phyloP scores from a whole-genome alignment of 2,329 filamentous ascomycete species.

The Sporothrix curviconia region DNA sequence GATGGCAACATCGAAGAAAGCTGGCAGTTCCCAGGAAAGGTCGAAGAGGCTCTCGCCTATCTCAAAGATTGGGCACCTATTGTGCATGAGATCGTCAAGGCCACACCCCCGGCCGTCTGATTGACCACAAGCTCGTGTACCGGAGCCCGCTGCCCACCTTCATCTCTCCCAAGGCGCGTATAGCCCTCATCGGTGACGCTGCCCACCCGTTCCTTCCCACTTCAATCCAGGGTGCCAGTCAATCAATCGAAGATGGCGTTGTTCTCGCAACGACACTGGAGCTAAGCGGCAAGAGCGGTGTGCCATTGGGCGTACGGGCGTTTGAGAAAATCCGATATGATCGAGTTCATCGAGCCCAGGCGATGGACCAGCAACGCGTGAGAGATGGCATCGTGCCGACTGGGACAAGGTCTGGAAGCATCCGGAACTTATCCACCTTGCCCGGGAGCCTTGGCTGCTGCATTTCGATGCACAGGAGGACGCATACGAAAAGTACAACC shows the following conservation, averaged over 20 bases:
- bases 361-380: constrained; percentile 39
- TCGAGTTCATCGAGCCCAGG: constrained; percentile 40
- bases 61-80: constrained; percentile 35
- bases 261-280: constrained; percentile 31
- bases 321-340: constrained; percentile 42
- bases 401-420: constrained; percentile 40
- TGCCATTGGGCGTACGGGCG: constrained; percentile 35
- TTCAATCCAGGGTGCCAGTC: constrained; percentile 34
- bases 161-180: constrained; percentile 28
- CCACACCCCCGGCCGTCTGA: constrained; percentile 21
- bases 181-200: constrained; percentile 34
- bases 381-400: constrained; percentile 47
- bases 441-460: constrained; percentile 43
- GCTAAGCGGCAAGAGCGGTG: constrained; percentile 26
- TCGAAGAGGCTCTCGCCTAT: constrained; percentile 37
- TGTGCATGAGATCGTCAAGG: constrained; percentile 36
- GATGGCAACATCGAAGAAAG: constrained; percentile 41
- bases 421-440: constrained; percentile 37
- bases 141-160: constrained; percentile 27
- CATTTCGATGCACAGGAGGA: constrained; percentile 43
- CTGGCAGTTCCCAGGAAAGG: constrained; percentile 38
- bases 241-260: constrained; percentile 35
- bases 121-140: constrained; percentile 35
- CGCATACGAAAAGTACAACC: constrained; percentile 28
- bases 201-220: constrained; percentile 36